Percentiles rank a stretch among this genome's conserved stretches.
phyloP scores from a whole-genome alignment of 352 stramenopile genomes.

The Phytophthora litchii region DNA sequence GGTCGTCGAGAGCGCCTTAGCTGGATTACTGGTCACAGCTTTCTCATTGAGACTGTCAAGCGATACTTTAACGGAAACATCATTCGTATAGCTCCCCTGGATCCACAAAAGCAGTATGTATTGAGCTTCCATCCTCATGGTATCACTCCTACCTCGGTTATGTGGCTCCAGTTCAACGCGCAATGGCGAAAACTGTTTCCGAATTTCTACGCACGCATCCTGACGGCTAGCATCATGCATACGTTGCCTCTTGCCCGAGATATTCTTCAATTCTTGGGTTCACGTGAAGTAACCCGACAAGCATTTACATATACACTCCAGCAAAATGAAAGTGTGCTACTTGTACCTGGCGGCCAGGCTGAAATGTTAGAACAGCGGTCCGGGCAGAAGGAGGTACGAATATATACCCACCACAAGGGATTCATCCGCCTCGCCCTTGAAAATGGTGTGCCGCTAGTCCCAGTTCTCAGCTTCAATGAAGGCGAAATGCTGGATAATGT shows the following conservation, averaged over 20 bases:
- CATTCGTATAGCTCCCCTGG: slow-evolving; percentile 52
- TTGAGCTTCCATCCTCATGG: slow-evolving; percentile 78
- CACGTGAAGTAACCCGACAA: slow-evolving; percentile 65
- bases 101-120: slow-evolving; percentile 64
- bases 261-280: slow-evolving; percentile 68
- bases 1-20: slow-evolving; percentile 45
- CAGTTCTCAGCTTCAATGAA: slow-evolving; percentile 79
- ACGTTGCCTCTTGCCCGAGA: slow-evolving; percentile 69
- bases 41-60: slow-evolving; percentile 53
- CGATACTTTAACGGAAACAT: slow-evolving; percentile 66
- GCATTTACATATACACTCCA: slow-evolving; percentile 53
- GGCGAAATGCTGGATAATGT: slow-evolving; percentile 78
- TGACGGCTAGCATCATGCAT: slow-evolving; percentile 73
- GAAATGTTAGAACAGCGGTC: slow-evolving; percentile 79
- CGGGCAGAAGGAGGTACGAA: slow-evolving; percentile 50
- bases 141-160: slow-evolving; percentile 64
- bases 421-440: slow-evolving; percentile 80
- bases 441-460: slow-evolving; percentile 65
- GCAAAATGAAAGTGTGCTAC: slow-evolving; percentile 58
- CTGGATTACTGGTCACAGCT: slow-evolving; percentile 41
- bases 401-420: slow-evolving; percentile 73
- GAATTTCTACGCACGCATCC: slow-evolving; percentile 56
- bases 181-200: slow-evolving; percentile 67
- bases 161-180: slow-evolving; percentile 73
- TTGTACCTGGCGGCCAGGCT: slow-evolving; percentile 75